Percentiles rank a stretch among this genome's conserved stretches.
These are phyloP conservation scores for Carex sylvatica DNA, from an alignment of 202 grass and related monocot genomes.

Conservation along the genomic window DNA sequence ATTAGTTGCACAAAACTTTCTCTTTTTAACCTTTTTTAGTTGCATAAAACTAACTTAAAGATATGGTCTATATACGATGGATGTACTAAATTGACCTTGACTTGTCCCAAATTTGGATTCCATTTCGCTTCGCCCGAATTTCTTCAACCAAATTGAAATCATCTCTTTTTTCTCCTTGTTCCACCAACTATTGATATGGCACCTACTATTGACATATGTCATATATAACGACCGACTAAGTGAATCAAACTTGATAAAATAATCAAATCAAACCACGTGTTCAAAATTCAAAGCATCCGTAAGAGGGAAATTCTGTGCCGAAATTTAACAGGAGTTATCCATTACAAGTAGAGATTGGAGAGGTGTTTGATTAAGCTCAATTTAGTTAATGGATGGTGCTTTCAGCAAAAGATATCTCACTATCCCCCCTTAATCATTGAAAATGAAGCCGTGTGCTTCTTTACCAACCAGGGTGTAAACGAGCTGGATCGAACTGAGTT, in stretches of 20 bases:
- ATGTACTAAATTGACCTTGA: conserved; percentile 2
- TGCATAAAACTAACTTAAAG: not conserved
- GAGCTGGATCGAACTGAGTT: no score
- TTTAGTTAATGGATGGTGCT: conserved; percentile 25
- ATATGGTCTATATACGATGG: not conserved
- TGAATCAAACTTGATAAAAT: not conserved
- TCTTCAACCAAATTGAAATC: not conserved
- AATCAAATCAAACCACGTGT: not conserved
- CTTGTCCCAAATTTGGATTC: not conserved
- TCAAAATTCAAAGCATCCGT: not conserved
- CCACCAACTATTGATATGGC: not conserved
- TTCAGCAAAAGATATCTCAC: not conserved
- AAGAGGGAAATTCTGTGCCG: not conserved
- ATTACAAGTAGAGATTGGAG: not conserved
- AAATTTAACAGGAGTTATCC: not conserved
- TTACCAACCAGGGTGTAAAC: no score
- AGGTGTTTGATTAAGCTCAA: not conserved
- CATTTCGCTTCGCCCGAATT: not conserved
- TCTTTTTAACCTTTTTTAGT: not conserved
- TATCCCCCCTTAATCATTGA: not conserved
- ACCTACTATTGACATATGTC: conserved; percentile 2
- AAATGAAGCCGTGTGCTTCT: not conserved
- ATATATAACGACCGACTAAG: not conserved
- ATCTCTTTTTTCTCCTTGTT: not conserved
- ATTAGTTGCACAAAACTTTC: not conserved